Percentiles rank a stretch among this genome's conserved stretches.
These are phyloP conservation scores for Malus domestica DNA, from an alignment of 306 rosid species.

Conservation along the genomic window ASM211411v1 NC_041801.1:13349501-13350000, in stretches of 20 bases:
- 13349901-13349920: neutral
- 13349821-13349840: conserved; percentile 39
- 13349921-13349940: neutral
- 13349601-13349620: conserved; percentile 42
- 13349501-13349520: conserved; percentile 33
- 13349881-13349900: neutral
- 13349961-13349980: neutral
- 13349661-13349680: conserved; percentile 11
- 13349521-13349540: conserved; percentile 20
- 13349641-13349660: conserved; percentile 29
- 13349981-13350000: neutral
- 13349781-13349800: conserved; percentile 34
- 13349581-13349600: neutral
- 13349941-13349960: neutral
- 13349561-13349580: neutral
- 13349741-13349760: conserved; percentile 32
- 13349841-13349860: conserved; percentile 25
- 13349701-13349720: conserved; percentile 40
- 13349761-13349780: conserved; percentile 28
- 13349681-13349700: conserved; percentile 40
- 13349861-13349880: neutral
- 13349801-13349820: conserved; percentile 36
- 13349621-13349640: conserved; percentile 36
- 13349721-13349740: conserved; percentile 18
- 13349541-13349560: neutral